Evolutionary conservation across 306 rosid species (phyloP).

Genomic region (Cucumis hystrix): DNA sequence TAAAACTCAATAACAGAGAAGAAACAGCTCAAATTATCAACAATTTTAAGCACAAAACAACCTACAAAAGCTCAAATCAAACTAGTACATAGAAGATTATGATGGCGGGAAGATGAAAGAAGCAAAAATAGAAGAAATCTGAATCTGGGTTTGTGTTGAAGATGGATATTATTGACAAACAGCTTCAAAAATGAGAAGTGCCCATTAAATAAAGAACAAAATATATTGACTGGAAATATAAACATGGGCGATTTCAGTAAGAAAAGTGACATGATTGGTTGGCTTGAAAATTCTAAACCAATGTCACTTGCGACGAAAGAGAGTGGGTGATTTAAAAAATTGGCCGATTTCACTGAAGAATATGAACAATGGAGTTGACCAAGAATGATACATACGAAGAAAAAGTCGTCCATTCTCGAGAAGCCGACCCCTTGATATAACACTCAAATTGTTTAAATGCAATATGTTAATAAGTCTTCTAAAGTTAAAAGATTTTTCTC

Average conservation of each 20-base stretch:
- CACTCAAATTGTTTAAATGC: background rate
- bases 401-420: background rate
- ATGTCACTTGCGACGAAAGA: background rate
- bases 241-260: background rate
- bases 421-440: background rate
- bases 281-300: background rate
- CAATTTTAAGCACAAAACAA: background rate
- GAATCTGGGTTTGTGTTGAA: slow-evolving; percentile 4
- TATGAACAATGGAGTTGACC: background rate
- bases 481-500: too few species aligned
- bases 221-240: background rate
- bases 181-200: background rate
- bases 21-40: background rate
- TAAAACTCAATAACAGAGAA: background rate
- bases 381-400: background rate
- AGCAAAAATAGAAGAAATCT: background rate
- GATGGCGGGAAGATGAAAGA: background rate
- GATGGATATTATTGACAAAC: background rate
- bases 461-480: too few species aligned
- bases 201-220: background rate
- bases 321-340: background rate
- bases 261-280: background rate
- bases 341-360: background rate
- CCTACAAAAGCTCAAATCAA: background rate
- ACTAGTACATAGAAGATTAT: background rate